phyloP scores from a whole-genome alignment of 2,329 filamentous ascomycete species.

The Colletotrichum falcatum region DNA sequence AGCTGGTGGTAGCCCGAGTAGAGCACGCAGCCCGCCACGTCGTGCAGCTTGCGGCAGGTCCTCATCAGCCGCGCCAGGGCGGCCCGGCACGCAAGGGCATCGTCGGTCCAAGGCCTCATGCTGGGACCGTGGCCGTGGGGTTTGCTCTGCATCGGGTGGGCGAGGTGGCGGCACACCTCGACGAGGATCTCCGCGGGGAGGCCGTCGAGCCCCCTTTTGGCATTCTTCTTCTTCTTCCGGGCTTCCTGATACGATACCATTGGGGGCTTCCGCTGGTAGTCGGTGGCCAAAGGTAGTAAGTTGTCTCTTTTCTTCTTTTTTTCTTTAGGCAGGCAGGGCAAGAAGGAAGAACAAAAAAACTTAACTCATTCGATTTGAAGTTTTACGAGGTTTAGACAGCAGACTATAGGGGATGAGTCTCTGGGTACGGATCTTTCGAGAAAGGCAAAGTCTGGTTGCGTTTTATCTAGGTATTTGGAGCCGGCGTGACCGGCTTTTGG shows the following conservation, averaged over 20 bases:
- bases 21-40: slow-evolving; percentile 20
- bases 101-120: not conserved
- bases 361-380: not conserved
- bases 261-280: not conserved
- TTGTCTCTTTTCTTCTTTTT: too few species aligned
- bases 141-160: not conserved
- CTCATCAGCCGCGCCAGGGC: slow-evolving; percentile 19
- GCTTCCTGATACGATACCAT: not conserved
- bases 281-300: too few species aligned
- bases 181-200: slow-evolving; percentile 12
- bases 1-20: slow-evolving; percentile 16
- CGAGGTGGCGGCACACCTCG: slow-evolving; percentile 14
- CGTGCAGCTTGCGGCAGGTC: slow-evolving; percentile 21
- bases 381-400: not conserved
- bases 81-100: not conserved
- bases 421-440: not conserved
- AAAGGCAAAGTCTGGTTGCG: not conserved
- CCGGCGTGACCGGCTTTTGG: too few species aligned
- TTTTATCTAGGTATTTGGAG: not conserved
- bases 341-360: too few species aligned
- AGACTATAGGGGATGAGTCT: not conserved
- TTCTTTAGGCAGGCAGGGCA: too few species aligned
- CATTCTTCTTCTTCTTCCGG: not conserved
- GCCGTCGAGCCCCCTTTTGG: not conserved
- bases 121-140: not conserved